Evolutionary conservation across 1,284 basidiomycete species (phyloP).

Genomic region (Schizophyllum commune): DNA sequence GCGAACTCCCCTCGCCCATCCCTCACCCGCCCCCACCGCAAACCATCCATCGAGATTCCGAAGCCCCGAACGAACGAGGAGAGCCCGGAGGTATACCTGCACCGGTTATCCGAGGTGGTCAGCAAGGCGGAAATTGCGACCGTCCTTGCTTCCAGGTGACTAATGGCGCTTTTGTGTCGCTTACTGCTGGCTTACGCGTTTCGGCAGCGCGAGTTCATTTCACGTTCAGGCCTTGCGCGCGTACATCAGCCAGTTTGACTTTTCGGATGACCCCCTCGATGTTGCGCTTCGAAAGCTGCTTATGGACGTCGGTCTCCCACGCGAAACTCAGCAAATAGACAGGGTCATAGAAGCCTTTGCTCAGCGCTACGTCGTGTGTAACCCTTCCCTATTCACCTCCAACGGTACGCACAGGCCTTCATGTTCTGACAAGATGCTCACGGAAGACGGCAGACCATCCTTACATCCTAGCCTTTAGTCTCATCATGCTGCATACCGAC

Average conservation of each 20-base stretch:
- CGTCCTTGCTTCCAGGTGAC: slow-evolving; percentile 74
- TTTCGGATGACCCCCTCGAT: slow-evolving; percentile 80
- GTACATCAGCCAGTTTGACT: slow-evolving; percentile 79
- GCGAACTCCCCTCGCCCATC: slow-evolving; percentile 39
- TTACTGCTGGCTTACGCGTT: slow-evolving; percentile 6
- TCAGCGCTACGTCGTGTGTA: slow-evolving; percentile 76
- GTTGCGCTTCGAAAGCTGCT: slow-evolving; percentile 87
- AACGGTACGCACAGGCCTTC: slow-evolving; percentile 45
- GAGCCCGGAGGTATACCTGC: slow-evolving; percentile 62
- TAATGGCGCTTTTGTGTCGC: slow-evolving; percentile 14
- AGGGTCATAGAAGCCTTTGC: slow-evolving; percentile 96
- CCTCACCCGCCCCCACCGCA: slow-evolving; percentile 20
- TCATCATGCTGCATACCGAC: slow-evolving; percentile 99
- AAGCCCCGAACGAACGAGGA: slow-evolving; percentile 53
- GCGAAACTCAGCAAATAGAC: slow-evolving; percentile 98
- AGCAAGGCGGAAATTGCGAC: slow-evolving; percentile 72
- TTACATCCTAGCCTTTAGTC: slow-evolving; percentile 94
- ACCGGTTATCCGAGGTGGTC: slow-evolving; percentile 53
- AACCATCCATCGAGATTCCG: slow-evolving; percentile 36
- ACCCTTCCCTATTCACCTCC: slow-evolving; percentile 73
- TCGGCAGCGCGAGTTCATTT: slow-evolving; percentile 61
- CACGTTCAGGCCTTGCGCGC: slow-evolving; percentile 63
- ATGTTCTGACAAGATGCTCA: not conserved
- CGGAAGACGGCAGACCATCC: slow-evolving; percentile 65
- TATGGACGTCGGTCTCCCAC: slow-evolving; percentile 87